Percentiles rank a stretch among this genome's conserved stretches.
phyloP scores from a whole-genome alignment of 169 alveolate species.

The Cyclospora cayetanensis region DNA sequence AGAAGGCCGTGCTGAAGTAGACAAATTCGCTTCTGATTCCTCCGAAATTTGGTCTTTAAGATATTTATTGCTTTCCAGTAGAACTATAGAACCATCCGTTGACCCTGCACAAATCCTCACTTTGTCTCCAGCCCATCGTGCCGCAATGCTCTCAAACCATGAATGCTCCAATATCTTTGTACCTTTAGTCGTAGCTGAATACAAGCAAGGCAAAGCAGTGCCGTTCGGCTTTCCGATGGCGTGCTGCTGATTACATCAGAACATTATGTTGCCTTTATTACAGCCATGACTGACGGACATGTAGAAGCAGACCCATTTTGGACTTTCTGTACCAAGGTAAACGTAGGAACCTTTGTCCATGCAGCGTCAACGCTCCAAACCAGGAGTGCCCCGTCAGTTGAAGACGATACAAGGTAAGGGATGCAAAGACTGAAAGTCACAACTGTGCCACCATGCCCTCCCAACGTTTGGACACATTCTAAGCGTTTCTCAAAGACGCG shows the following conservation, averaged over 20 bases:
- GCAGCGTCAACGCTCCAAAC: slow-evolving; percentile 44
- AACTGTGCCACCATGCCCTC: slow-evolving; percentile 70
- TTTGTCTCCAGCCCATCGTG: slow-evolving; percentile 66
- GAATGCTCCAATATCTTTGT: neutral
- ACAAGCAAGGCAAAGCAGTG: neutral
- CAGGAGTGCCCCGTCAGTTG: slow-evolving; percentile 59
- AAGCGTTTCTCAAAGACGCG: neutral
- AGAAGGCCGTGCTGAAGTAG: neutral
- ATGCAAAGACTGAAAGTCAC: slow-evolving; percentile 57
- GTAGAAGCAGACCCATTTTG: slow-evolving; percentile 28
- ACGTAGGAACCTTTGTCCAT: slow-evolving; percentile 5
- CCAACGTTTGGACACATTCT: slow-evolving; percentile 56
- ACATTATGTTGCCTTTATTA: too few relatives aligned
- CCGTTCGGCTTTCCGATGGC: too few relatives aligned
- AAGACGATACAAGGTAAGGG: slow-evolving; percentile 64
- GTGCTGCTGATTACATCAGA: too few relatives aligned
- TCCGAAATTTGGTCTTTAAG: slow-evolving; percentile 11
- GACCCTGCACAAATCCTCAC: slow-evolving; percentile 56
- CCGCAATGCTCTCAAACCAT: slow-evolving; percentile 66
- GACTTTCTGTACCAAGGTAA: slow-evolving; percentile 31
- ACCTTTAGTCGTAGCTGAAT: slow-evolving; percentile 41
- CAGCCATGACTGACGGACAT: slow-evolving; percentile 13
- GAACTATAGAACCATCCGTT: slow-evolving; percentile 56
- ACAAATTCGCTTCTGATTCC: neutral
- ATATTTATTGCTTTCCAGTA: slow-evolving; percentile 65